Percentiles rank a stretch among this genome's conserved stretches.
Conservation (phyloP, 2,329 filamentous ascomycete species). For the Trichocomaceae sp. region DNA sequence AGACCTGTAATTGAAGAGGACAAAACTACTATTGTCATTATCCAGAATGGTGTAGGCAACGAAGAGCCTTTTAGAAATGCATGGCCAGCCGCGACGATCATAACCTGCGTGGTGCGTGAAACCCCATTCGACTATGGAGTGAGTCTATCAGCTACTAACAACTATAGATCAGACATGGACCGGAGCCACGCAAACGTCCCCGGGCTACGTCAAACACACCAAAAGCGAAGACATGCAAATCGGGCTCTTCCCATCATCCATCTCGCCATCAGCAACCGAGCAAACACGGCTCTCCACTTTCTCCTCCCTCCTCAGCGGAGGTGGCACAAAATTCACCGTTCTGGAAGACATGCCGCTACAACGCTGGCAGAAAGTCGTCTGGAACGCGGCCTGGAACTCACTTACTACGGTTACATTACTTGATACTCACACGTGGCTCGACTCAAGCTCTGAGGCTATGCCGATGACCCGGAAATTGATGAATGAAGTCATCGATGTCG, state of each 20-base stretch:
- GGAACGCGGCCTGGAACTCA: constrained; percentile 39
- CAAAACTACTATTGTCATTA: constrained; percentile 33
- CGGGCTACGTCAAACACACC: constrained; percentile 46
- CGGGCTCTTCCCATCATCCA: constrained; percentile 44
- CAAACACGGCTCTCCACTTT: constrained; percentile 37
- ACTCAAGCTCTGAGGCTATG: constrained; percentile 34
- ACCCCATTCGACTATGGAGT: neutral
- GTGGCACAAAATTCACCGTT: constrained; percentile 35
- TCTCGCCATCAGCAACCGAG: constrained; percentile 26
- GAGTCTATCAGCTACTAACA: neutral
- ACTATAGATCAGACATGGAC: constrained; percentile 44
- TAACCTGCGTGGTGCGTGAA: constrained; percentile 39
- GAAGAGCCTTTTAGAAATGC: constrained; percentile 33
- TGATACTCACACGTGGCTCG: constrained; percentile 39
- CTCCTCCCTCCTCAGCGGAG: constrained; percentile 34
- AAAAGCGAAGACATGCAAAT: constrained; percentile 51
- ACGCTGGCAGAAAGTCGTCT: constrained; percentile 39
- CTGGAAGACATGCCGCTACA: constrained; percentile 31
- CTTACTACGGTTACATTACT: constrained; percentile 39
- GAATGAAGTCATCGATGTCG: constrained; percentile 40
- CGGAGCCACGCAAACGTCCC: constrained; percentile 45
- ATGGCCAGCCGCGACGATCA: constrained; percentile 27
- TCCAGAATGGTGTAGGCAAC: constrained; percentile 39
- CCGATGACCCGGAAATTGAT: constrained; percentile 36
- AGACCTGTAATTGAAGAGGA: constrained; percentile 31